Base-by-base conservation (phyloP, 306 rosid genomes). In the Castanospermum australe region DNA sequence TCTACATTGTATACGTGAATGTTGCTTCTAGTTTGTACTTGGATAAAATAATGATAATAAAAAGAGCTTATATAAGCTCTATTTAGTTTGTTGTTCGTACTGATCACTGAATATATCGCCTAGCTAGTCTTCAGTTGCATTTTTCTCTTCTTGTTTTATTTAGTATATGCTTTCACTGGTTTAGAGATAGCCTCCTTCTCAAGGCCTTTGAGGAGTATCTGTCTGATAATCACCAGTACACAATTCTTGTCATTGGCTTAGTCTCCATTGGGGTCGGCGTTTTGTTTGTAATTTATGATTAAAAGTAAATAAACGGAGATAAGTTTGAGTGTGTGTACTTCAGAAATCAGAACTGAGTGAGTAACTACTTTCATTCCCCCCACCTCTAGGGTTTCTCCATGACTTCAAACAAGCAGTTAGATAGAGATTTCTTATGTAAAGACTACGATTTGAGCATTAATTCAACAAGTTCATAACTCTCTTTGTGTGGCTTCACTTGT, bases 1-100 rank as follows among this genome's bases (percentile, higher is more conserved):
- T n/a, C n/a, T n/a, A n/a, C n/a, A n/a, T n/a, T n/a, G n/a, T 61
- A 39, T 4, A 11, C 2, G 15, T 33, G 75, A 36, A 25, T 57
- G 30, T 47, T 63, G 71, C 67, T 61, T 81, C 76, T 56, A 78
- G 57, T 44, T 80, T 63, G 72, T 78, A 78, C 73, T 35, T 35
- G 21, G 55, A 20, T 18, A 57, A 44, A 56, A 32, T 20, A 28
- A 60, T 52, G 65, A 36, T 45, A 24, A 7, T 63, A 25, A 32
- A 67, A 75, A 13, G 21, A 73, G 45, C 35, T 10, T 64, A n/a
- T 41, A 52, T 65, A 0, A 65, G 56, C 35, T 54, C 60, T 22
- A 9, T 20, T 36, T 63, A 18, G 69, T 33, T 25, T 36, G 52
- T 17, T 24, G 8, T 39, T 54, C 63, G 13, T 44, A 25, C 30